A percentile compares a stretch with the other conserved stretches of the same genome.
These are phyloP conservation scores for Protomyces gravidus DNA, from an alignment of 1,139 yeast species.

Conservation along the genomic window DNA sequence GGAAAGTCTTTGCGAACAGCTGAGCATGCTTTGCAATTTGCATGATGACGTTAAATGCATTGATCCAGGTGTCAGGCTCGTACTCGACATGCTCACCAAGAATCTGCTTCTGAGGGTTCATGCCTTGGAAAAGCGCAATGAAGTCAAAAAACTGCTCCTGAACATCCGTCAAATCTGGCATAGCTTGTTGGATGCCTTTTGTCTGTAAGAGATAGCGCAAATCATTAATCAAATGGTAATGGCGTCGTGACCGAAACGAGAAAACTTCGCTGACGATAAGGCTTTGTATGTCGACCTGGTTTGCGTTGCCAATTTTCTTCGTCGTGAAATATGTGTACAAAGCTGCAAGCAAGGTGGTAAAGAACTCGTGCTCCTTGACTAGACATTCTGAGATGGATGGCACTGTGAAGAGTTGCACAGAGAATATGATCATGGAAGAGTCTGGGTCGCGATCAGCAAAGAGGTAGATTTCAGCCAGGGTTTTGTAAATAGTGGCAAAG, in stretches of 20 bases:
- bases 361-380: slow-evolving; percentile 59
- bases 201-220: slow-evolving; percentile 52
- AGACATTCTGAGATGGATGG: slow-evolving; percentile 72
- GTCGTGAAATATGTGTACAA: slow-evolving; percentile 62
- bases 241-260: slow-evolving; percentile 63
- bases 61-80: slow-evolving; percentile 80
- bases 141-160: slow-evolving; percentile 55
- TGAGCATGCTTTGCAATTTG: slow-evolving; percentile 43
- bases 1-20: slow-evolving; percentile 42
- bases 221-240: slow-evolving; percentile 83
- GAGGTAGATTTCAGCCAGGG: slow-evolving; percentile 68
- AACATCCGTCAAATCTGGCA: slow-evolving; percentile 39
- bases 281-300: slow-evolving; percentile 44
- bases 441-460: slow-evolving; percentile 79
- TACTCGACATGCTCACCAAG: slow-evolving; percentile 82
- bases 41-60: slow-evolving; percentile 70
- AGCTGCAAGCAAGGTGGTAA: slow-evolving; percentile 62
- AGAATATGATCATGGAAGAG: slow-evolving; percentile 65
- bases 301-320: slow-evolving; percentile 52
- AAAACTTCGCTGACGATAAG: slow-evolving; percentile 41
- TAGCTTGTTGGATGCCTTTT: slow-evolving; percentile 41
- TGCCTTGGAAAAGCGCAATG: slow-evolving; percentile 70
- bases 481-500: slow-evolving; percentile 77
- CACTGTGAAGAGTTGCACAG: slow-evolving; percentile 84
- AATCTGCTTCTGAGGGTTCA: slow-evolving; percentile 71